Evolutionary conservation across 1,284 basidiomycete genomes (phyloP).

Genomic region (Inonotus obliquus): DNA sequence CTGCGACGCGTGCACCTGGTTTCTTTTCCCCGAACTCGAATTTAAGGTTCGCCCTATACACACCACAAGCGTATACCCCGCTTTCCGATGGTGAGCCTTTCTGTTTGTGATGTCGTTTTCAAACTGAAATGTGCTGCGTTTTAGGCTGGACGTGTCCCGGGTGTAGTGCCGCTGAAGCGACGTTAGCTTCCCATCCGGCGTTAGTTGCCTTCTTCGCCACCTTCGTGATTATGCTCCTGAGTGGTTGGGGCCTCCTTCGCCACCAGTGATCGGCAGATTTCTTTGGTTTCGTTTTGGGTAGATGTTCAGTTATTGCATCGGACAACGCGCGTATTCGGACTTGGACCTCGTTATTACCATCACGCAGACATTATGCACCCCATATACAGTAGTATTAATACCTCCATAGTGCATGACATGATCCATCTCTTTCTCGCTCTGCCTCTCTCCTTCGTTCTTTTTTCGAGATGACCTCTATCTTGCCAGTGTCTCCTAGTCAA

Average conservation of each 20-base stretch:
- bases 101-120: conserved; percentile 2
- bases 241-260: conserved; percentile 63
- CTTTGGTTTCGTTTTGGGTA: conserved; percentile 6
- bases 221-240: conserved; percentile 66
- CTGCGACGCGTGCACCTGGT: conserved; percentile 55
- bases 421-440: background rate
- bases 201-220: conserved; percentile 64
- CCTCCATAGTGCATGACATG: background rate
- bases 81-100: conserved; percentile 55
- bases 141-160: conserved; percentile 74
- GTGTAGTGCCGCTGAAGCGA: conserved; percentile 49
- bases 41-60: conserved; percentile 82
- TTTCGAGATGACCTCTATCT: background rate
- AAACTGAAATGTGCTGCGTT: conserved; percentile 9
- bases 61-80: conserved; percentile 72
- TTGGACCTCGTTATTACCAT: conserved; percentile 7
- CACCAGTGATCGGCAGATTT: conserved; percentile 11
- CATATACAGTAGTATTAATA: background rate
- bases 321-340: conserved; percentile 7
- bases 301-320: conserved; percentile 3
- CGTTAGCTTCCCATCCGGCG: conserved; percentile 54
- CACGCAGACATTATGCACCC: background rate
- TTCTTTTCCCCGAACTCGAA: conserved; percentile 65
- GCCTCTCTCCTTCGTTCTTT: background rate
- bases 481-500: background rate